Evolutionary conservation across 148 eudicot species (phyloP).

Genomic region (Camellia granthamiana): DNA sequence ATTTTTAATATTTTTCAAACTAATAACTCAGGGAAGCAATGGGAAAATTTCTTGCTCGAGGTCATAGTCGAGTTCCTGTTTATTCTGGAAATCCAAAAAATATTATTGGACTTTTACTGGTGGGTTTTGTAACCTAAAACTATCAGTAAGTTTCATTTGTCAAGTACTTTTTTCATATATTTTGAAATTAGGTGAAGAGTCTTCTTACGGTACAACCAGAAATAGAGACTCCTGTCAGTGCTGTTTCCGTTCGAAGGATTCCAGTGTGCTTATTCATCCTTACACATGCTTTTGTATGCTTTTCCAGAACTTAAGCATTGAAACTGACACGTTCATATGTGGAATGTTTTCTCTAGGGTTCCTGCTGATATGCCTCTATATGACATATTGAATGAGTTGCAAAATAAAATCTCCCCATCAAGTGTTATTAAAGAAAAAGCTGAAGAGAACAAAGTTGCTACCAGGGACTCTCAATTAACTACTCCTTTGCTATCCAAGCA

Average conservation of each 20-base stretch:
- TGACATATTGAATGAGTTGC: slow-evolving; percentile 95
- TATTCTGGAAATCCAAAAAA: slow-evolving; percentile 90
- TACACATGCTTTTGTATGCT: not conserved
- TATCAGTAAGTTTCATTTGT: slow-evolving; percentile 4
- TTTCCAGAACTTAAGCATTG: not conserved
- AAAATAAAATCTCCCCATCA: slow-evolving; percentile 37
- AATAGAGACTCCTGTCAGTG: slow-evolving; percentile 95
- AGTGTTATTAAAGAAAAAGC: slow-evolving; percentile 33
- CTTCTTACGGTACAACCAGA: slow-evolving; percentile 95
- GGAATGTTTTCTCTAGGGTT: slow-evolving; percentile 50
- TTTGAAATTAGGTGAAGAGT: slow-evolving; percentile 66
- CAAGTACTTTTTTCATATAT: not conserved
- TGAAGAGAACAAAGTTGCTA: slow-evolving; percentile 21
- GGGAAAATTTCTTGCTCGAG: slow-evolving; percentile 94
- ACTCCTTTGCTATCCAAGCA: slow-evolving; percentile 58
- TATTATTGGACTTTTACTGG: slow-evolving; percentile 95
- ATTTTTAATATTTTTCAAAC: not conserved
- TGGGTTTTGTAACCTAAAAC: slow-evolving; percentile 29
- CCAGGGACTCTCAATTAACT: slow-evolving; percentile 38
- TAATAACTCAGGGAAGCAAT: slow-evolving; percentile 78
- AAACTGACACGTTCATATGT: not conserved
- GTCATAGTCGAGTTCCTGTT: slow-evolving; percentile 97
- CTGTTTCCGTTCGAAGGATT: slow-evolving; percentile 87
- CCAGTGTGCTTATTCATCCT: slow-evolving; percentile 55
- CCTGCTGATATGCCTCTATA: slow-evolving; percentile 97